Conservation (phyloP, 495 filamentous ascomycete species). For the Penicillium alfredii region DNA sequence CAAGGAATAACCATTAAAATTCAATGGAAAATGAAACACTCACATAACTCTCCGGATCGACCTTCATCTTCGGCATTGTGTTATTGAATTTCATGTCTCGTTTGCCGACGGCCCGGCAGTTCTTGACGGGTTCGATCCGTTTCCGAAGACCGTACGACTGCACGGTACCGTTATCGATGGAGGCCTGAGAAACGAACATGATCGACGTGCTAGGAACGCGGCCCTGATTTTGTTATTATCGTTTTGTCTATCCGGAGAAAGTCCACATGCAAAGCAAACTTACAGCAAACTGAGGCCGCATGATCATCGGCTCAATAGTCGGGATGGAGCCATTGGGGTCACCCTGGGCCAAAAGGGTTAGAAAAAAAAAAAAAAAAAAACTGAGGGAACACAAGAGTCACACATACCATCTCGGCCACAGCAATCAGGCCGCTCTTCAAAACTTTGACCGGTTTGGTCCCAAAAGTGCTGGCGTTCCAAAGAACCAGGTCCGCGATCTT, state of each 20-base stretch:
- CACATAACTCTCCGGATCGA: constrained; percentile 86
- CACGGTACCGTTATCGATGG: constrained; percentile 59
- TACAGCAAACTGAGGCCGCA: constrained; percentile 81
- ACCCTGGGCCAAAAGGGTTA: constrained; percentile 47
- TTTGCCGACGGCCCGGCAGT: constrained; percentile 78
- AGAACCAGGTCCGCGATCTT: constrained; percentile 90
- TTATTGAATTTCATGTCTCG: constrained; percentile 94
- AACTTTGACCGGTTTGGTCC: constrained; percentile 76
- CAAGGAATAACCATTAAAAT: not conserved
- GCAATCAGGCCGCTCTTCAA: constrained; percentile 89
- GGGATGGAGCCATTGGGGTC: constrained; percentile 94
- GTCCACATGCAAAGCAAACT: no score
- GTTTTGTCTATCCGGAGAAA: no score
- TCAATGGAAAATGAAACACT: constrained; percentile 15
- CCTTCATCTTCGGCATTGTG: constrained; percentile 81
- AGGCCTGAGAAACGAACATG: constrained; percentile 75
- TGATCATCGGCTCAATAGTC: constrained; percentile 79
- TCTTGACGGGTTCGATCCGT: constrained; percentile 72
- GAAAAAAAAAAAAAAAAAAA: constrained; percentile 3
- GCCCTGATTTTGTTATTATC: constrained; percentile 26
- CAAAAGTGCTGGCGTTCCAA: constrained; percentile 84
- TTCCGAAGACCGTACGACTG: constrained; percentile 69
- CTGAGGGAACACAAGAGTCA: not conserved
- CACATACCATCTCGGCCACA: constrained; percentile 73
- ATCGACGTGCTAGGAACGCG: constrained; percentile 67